These are phyloP conservation scores for Tagetes patula DNA, from an alignment of 129 eudicot genomes.

Conservation along the genomic window DNA sequence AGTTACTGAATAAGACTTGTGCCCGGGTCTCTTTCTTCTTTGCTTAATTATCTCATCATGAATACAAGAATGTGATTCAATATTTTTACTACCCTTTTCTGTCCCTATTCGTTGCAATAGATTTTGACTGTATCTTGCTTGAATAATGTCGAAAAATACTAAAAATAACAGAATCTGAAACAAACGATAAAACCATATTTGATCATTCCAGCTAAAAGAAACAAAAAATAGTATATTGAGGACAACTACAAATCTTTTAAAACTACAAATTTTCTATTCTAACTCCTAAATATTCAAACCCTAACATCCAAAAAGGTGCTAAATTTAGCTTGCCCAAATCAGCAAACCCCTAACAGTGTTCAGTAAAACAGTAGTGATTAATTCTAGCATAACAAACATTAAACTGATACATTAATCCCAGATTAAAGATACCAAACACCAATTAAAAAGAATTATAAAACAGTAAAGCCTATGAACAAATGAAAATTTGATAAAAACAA, in stretches of 20 bases:
- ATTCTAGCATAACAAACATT: background rate
- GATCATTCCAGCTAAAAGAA: conserved; percentile 1
- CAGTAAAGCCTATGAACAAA: background rate
- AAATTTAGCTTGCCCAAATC: conserved; percentile 23
- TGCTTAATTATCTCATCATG: conserved; percentile 93
- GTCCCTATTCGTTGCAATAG: conserved; percentile 31
- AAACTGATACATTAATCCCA: conserved; percentile 8
- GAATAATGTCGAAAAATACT: conserved; percentile 40
- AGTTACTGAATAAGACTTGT: conserved; percentile 71
- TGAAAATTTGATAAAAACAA: background rate
- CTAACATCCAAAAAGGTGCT: conserved; percentile 20
- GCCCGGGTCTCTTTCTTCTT: conserved; percentile 74
- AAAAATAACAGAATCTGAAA: conserved; percentile 67
- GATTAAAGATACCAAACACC: conserved; percentile 13
- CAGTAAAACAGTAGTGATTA: background rate
- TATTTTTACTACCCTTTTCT: conserved; percentile 40
- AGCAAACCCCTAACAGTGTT: conserved; percentile 24
- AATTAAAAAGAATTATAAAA: background rate
- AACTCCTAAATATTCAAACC: background rate
- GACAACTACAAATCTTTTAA: background rate
- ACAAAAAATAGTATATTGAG: background rate
- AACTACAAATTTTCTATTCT: conserved; percentile 15
- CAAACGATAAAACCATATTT: background rate
- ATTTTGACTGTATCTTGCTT: conserved; percentile 44
- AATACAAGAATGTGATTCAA: conserved; percentile 84